These are phyloP conservation scores for Didymella lethalis DNA, from an alignment of 2,329 filamentous ascomycete species.

Conservation along the genomic window DNA sequence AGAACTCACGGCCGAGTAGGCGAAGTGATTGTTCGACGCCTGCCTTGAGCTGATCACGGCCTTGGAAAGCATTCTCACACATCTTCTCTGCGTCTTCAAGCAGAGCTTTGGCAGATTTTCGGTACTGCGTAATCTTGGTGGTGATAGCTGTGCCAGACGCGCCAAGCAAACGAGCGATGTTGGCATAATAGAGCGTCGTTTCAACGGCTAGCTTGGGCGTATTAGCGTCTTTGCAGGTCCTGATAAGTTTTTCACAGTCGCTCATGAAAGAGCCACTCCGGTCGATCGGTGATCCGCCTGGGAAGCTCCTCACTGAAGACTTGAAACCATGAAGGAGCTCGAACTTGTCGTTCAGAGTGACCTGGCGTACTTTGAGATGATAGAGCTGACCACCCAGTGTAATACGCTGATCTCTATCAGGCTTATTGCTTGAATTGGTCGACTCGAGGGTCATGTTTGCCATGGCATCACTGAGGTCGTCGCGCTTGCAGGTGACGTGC, in stretches of 20 bases:
- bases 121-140: conserved; percentile 22
- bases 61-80: conserved; percentile 46
- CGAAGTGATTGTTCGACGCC: conserved; percentile 39
- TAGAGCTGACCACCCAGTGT: conserved; percentile 37
- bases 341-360: conserved; percentile 45
- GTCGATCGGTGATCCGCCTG: conserved; percentile 17
- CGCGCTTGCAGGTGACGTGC: conserved; percentile 23
- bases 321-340: conserved; percentile 22
- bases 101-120: conserved; percentile 33
- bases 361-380: conserved; percentile 40
- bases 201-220: conserved; percentile 52
- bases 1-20: conserved; percentile 48
- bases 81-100: conserved; percentile 42
- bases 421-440: conserved; percentile 22
- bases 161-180: conserved; percentile 37
- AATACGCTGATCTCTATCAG: conserved; percentile 43
- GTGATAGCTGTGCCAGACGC: conserved; percentile 25
- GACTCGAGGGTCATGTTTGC: conserved; percentile 28
- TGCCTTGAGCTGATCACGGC: conserved; percentile 28
- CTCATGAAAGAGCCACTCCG: conserved; percentile 33
- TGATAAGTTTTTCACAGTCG: conserved; percentile 42
- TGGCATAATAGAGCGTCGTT: conserved; percentile 45
- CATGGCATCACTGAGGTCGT: conserved; percentile 29
- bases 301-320: conserved; percentile 17
- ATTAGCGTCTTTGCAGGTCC: conserved; percentile 37